Evolutionary conservation across 2,329 filamentous ascomycete species (phyloP).

Genomic region (Dendryphion nanum): DNA sequence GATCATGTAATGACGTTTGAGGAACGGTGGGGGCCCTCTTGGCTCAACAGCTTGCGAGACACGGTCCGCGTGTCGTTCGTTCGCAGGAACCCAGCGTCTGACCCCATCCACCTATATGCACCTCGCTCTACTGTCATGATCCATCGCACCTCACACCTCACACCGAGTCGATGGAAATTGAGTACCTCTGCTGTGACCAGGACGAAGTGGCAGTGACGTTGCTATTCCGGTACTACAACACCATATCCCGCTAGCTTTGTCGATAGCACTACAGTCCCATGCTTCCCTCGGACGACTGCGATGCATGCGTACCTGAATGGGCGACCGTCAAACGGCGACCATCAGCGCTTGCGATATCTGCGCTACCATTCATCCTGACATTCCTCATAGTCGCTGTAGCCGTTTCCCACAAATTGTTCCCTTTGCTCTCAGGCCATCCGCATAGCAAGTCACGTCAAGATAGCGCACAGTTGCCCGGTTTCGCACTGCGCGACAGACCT

Average conservation of each 20-base stretch:
- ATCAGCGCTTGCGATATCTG: constrained; percentile 58
- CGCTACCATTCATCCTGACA: constrained; percentile 67
- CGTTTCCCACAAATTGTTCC: constrained; percentile 69
- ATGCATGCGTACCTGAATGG: constrained; percentile 58
- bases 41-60: constrained; percentile 11
- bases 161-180: constrained; percentile 24
- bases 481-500: constrained; percentile 19
- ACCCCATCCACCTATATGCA: not conserved
- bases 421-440: constrained; percentile 60
- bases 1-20: constrained; percentile 7
- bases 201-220: constrained; percentile 18
- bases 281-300: constrained; percentile 49
- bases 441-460: constrained; percentile 62
- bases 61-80: constrained; percentile 8
- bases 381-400: constrained; percentile 64
- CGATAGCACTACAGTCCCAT: constrained; percentile 22
- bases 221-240: constrained; percentile 8
- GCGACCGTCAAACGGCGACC: constrained; percentile 39
- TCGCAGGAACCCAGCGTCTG: constrained; percentile 1
- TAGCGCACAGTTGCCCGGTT: constrained; percentile 57
- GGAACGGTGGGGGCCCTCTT: constrained; percentile 1
- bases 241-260: constrained; percentile 1
- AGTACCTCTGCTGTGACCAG: constrained; percentile 10
- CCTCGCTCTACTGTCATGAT: constrained; percentile 11
- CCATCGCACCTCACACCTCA: constrained; percentile 11